Percentiles rank a stretch among this genome's conserved stretches.
Conservation (phyloP, 805 yeast genomes). For the Cyberlindnera japonica region DNA sequence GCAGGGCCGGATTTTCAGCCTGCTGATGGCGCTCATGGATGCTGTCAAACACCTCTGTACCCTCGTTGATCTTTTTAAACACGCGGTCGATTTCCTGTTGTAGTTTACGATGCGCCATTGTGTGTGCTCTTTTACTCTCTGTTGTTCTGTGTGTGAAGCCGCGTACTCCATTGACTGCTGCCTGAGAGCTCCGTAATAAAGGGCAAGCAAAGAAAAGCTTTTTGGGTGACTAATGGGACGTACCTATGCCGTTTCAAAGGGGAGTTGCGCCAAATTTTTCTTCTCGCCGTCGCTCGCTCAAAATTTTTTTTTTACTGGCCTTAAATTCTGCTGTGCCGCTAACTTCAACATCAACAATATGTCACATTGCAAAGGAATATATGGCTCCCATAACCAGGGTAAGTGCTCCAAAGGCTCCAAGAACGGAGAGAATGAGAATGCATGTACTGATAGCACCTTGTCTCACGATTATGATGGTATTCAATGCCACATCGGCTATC, state of each 20-base stretch:
- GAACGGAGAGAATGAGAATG: background rate
- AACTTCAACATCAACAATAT: no score
- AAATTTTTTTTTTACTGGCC: no score
- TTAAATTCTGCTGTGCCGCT: no score
- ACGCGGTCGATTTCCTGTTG: slow-evolving; percentile 81
- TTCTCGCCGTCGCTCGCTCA: no score
- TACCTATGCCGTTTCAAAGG: no score
- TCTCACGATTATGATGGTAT: background rate
- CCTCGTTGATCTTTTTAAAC: slow-evolving; percentile 84
- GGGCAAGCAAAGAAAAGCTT: no score
- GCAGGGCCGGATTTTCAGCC: slow-evolving; percentile 78
- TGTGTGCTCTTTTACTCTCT: background rate
- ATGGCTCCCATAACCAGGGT: slow-evolving; percentile 11
- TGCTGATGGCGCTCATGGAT: slow-evolving; percentile 80
- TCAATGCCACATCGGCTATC: background rate
- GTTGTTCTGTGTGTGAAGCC: slow-evolving; percentile 1
- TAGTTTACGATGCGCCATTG: slow-evolving; percentile 27
- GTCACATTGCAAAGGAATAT: slow-evolving; percentile 10
- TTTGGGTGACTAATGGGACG: no score
- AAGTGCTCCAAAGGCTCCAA: slow-evolving; percentile 2
- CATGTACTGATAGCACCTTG: background rate
- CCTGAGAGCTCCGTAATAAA: no score
- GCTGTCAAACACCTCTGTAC: slow-evolving; percentile 77
- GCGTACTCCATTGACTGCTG: background rate
- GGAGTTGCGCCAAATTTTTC: no score